These are phyloP conservation scores for Dinochytrium kinnereticum DNA, from an alignment of 371 early-diverging fungal species.

Conservation along the genomic window DNA sequence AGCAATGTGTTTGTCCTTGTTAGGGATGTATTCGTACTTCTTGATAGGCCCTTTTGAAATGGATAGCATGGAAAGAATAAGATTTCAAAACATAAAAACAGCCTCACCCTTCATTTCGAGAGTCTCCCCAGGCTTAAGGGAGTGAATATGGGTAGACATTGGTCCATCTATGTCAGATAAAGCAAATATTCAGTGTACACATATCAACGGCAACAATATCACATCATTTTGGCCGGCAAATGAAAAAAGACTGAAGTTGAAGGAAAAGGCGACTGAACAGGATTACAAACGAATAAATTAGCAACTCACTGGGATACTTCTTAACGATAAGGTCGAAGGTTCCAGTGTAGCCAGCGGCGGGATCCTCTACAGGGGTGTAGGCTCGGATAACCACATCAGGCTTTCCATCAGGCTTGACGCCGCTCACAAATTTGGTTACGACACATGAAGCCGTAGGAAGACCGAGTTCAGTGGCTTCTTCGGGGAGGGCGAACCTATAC, in stretches of 20 bases:
- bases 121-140: slow-evolving; percentile 80
- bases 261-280: background rate
- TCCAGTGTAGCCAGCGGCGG: slow-evolving; percentile 66
- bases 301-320: slow-evolving; percentile 56
- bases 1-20: slow-evolving; percentile 78
- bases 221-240: too few species aligned
- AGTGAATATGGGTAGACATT: slow-evolving; percentile 79
- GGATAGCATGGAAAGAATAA: background rate
- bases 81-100: background rate
- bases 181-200: too few species aligned
- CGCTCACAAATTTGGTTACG: slow-evolving; percentile 68
- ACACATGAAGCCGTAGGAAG: slow-evolving; percentile 83
- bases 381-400: slow-evolving; percentile 77
- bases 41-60: slow-evolving; percentile 68
- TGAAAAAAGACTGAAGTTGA: too few species aligned
- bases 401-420: slow-evolving; percentile 67
- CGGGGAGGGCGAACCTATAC: slow-evolving; percentile 75
- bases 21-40: slow-evolving; percentile 80
- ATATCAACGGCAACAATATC: too few species aligned
- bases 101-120: slow-evolving; percentile 76
- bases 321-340: slow-evolving; percentile 89
- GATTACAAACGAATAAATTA: background rate
- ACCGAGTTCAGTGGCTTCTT: slow-evolving; percentile 65
- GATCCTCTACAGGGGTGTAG: slow-evolving; percentile 86
- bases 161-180: slow-evolving; percentile 55